These are phyloP conservation scores for Aspergillus fumigatus DNA, from an alignment of 2,329 filamentous ascomycete species.

Conservation along the genomic window DNA sequence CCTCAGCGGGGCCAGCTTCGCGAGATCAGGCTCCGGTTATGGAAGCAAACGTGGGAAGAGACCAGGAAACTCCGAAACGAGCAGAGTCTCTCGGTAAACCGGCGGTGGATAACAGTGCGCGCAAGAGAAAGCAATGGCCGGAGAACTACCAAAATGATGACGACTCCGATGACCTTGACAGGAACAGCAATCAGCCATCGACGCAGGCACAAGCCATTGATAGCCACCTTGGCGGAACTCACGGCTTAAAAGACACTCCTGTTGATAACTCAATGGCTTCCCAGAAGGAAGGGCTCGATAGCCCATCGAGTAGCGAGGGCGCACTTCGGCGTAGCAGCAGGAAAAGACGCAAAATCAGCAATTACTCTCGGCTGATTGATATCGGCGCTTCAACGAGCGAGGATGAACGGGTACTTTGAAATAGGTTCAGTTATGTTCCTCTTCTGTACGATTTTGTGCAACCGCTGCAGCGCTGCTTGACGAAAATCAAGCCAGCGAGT, in stretches of 20 bases:
- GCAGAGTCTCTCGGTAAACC: slow-evolving; percentile 1
- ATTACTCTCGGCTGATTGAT: slow-evolving; percentile 26
- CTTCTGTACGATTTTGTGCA: background rate
- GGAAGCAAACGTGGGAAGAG: background rate
- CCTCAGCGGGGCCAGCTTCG: background rate
- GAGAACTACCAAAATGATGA: background rate
- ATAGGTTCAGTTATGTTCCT: background rate
- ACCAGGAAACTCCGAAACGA: slow-evolving; percentile 1
- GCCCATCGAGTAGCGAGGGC: background rate
- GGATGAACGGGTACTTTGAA: slow-evolving; percentile 7
- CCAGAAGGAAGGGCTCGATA: slow-evolving; percentile 1
- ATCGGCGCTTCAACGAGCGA: slow-evolving; percentile 21
- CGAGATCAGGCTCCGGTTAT: background rate
- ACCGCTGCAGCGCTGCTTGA: background rate
- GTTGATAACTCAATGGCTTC: background rate
- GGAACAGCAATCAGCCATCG: slow-evolving; percentile 1
- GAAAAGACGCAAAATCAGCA: slow-evolving; percentile 30
- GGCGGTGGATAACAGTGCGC: background rate
- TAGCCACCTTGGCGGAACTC: background rate
- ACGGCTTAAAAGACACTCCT: background rate
- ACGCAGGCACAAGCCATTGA: background rate
- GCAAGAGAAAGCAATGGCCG: background rate
- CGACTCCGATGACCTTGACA: slow-evolving; percentile 5
- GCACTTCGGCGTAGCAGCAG: slow-evolving; percentile 14
- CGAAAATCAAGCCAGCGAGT: background rate